These are phyloP conservation scores for Cynara cardunculus DNA, from an alignment of 129 eudicot genomes.

Conservation along the genomic window DNA sequence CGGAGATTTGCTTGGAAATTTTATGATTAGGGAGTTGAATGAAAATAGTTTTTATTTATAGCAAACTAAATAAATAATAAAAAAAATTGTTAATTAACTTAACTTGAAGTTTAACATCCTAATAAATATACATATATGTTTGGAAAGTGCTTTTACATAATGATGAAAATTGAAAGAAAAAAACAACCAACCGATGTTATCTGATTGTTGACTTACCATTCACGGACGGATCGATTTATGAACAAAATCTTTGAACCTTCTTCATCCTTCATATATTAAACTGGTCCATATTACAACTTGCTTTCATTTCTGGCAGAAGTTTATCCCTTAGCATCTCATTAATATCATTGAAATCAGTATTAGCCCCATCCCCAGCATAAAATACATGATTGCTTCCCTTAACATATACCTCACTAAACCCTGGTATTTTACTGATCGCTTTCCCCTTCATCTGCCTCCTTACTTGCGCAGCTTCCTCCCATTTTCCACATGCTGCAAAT, in stretches of 20 bases:
- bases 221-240: too few species aligned
- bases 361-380: constrained; percentile 38
- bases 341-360: constrained; percentile 32
- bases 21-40: not conserved
- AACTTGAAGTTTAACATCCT: not conserved
- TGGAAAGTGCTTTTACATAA: too few species aligned
- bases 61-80: not conserved
- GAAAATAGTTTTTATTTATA: not conserved
- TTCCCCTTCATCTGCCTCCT: constrained; percentile 51
- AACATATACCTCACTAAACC: constrained; percentile 41
- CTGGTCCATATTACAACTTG: not conserved
- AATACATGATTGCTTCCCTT: constrained; percentile 42
- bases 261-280: not conserved
- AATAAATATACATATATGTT: too few species aligned
- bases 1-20: not conserved
- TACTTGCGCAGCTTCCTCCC: constrained; percentile 34
- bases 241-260: not conserved
- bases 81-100: too few species aligned
- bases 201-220: too few species aligned
- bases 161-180: too few species aligned
- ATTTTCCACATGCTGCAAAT: constrained; percentile 41
- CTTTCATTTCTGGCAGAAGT: constrained; percentile 41
- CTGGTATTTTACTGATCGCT: constrained; percentile 35
- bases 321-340: constrained; percentile 23
- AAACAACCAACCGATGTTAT: too few species aligned